These are phyloP conservation scores for Ganoderma lingzhi DNA, from an alignment of 1,284 basidiomycete species.

Conservation along the genomic window DNA sequence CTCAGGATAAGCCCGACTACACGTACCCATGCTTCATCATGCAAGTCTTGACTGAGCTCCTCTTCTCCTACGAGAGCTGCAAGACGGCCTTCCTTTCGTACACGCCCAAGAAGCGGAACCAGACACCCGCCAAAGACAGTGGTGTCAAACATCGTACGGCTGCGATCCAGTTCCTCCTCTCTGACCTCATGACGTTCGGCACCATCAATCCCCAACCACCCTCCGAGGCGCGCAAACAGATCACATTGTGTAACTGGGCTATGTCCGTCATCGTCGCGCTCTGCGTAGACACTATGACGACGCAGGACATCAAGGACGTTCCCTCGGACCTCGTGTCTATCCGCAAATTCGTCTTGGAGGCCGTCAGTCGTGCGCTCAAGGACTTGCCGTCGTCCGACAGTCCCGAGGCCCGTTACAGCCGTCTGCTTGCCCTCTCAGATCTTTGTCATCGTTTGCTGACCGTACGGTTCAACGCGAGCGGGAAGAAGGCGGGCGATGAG, in stretches of 20 bases:
- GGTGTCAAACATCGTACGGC: conserved; percentile 63
- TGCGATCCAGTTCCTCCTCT: conserved; percentile 80
- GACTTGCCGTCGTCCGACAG: conserved; percentile 76
- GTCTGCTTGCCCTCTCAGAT: conserved; percentile 88
- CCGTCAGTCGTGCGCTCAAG: conserved; percentile 87
- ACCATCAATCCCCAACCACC: conserved; percentile 69
- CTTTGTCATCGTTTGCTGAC: conserved; percentile 90
- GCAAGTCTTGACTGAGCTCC: conserved; percentile 90
- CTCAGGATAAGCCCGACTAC: conserved; percentile 46
- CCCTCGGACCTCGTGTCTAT: conserved; percentile 83
- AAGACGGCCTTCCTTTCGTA: conserved; percentile 90
- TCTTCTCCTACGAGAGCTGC: conserved; percentile 94
- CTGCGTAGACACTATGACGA: conserved; percentile 82
- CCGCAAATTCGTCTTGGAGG: conserved; percentile 91
- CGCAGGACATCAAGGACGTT: conserved; percentile 79
- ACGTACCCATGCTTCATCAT: conserved; percentile 89
- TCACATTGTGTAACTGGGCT: conserved; percentile 86
- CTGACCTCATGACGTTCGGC: conserved; percentile 82
- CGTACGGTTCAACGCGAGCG: conserved; percentile 68
- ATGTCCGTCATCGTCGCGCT: conserved; percentile 93
- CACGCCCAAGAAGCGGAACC: conserved; percentile 71
- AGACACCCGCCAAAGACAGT: conserved; percentile 69
- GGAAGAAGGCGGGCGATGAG: conserved; percentile 80
- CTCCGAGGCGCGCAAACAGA: conserved; percentile 60
- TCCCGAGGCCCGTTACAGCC: conserved; percentile 86